A percentile compares a stretch with the other conserved stretches of the same genome.
These are phyloP conservation scores for Geotrichum siamense DNA, from an alignment of 1,139 yeast species.

Conservation along the genomic window DNA sequence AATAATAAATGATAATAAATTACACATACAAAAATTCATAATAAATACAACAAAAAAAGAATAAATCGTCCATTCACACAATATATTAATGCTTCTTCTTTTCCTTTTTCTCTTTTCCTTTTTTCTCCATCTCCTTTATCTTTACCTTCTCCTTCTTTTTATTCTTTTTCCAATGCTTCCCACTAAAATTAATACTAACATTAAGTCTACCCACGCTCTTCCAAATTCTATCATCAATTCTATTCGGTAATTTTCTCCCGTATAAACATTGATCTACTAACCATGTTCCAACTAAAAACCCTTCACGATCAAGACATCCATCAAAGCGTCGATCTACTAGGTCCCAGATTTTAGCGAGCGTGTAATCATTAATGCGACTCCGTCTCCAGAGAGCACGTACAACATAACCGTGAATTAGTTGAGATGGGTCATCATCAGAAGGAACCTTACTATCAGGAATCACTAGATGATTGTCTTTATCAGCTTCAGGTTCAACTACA, in stretches of 20 bases:
- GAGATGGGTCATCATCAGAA: conserved; percentile 31
- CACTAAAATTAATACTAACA: conserved; percentile 34
- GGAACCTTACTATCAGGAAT: neutral
- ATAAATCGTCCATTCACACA: too few relatives aligned
- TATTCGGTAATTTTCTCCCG: conserved; percentile 78
- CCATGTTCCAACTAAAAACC: conserved; percentile 94
- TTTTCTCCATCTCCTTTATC: conserved; percentile 3
- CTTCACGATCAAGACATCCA: conserved; percentile 71
- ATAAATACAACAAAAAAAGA: too few relatives aligned
- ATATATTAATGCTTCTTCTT: too few relatives aligned
- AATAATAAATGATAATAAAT: too few relatives aligned
- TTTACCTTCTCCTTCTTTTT: conserved; percentile 18
- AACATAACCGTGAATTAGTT: conserved; percentile 55
- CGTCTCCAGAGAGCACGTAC: conserved; percentile 77
- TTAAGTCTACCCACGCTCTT: conserved; percentile 38
- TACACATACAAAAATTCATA: too few relatives aligned
- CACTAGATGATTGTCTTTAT: neutral
- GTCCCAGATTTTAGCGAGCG: conserved; percentile 64
- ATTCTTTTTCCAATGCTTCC: conserved; percentile 27
- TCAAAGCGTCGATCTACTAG: conserved; percentile 70
- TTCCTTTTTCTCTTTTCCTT: conserved; percentile 4
- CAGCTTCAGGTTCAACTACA: neutral
- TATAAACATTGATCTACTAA: conserved; percentile 90
- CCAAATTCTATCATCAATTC: conserved; percentile 38
- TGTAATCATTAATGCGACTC: conserved; percentile 59